These are phyloP conservation scores for Gymnopus androsaceus DNA, from an alignment of 1,284 basidiomycete species.

Conservation along the genomic window DNA sequence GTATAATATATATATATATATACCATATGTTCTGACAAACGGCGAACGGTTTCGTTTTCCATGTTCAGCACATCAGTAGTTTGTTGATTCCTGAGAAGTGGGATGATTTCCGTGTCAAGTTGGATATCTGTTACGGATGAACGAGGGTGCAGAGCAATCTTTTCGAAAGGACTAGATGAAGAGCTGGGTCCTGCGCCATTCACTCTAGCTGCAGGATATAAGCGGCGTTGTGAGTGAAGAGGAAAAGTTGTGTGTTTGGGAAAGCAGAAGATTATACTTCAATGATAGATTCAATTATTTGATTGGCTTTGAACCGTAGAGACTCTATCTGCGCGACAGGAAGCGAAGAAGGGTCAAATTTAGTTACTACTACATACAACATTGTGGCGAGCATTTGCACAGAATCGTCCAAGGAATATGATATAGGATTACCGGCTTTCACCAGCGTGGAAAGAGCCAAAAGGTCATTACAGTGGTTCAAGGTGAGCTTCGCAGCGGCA, in stretches of 20 bases:
- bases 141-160: slow-evolving; percentile 66
- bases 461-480: too few species aligned
- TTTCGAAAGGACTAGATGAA: slow-evolving; percentile 53
- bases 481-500: too few species aligned
- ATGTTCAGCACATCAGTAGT: slow-evolving; percentile 68
- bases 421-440: too few species aligned
- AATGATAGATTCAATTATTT: slow-evolving; percentile 79
- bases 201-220: slow-evolving; percentile 26
- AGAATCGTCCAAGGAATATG: too few species aligned
- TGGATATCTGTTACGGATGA: slow-evolving; percentile 58
- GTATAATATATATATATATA: too few species aligned
- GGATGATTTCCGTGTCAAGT: slow-evolving; percentile 70
- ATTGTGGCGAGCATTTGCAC: too few species aligned
- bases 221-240: slow-evolving; percentile 50
- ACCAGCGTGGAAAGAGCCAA: too few species aligned
- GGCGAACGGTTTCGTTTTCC: slow-evolving; percentile 69
- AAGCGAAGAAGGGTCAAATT: slow-evolving; percentile 31
- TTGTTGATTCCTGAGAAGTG: slow-evolving; percentile 73
- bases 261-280: slow-evolving; percentile 81
- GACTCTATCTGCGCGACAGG: slow-evolving; percentile 67
- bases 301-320: slow-evolving; percentile 68
- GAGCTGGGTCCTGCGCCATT: neutral
- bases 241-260: slow-evolving; percentile 75
- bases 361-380: too few species aligned
- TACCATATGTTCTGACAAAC: slow-evolving; percentile 65